Evolutionary conservation across 371 early-diverging fungal species (phyloP), one percentile per base, ranked within the genome.

Genomic region (Zychaea mexicana): DNA sequence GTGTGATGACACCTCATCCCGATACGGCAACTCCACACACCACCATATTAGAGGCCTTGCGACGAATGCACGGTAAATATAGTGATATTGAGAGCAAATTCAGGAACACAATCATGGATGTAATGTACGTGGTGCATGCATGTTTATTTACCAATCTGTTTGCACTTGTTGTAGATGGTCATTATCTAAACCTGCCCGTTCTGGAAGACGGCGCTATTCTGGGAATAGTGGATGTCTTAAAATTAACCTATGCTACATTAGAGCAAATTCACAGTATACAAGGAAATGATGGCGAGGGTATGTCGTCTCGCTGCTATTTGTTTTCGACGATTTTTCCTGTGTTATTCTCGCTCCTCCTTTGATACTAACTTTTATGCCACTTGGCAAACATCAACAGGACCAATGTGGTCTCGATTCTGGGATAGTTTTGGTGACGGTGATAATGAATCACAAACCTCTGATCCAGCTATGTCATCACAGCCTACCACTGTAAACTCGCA

Each of bases 1-100:
- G 97, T 65, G 96, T 98, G 19, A 97, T 98, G 98, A 98, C 98
- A 0, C 98, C 98, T 55, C 96, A 98, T 64, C 98, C 98, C 4
- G 98, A 98, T 78, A 92, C 94, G 13, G 94, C 96, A 1, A 70
- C 86, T 39, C 84, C 92, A 17, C 78, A 88, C 30, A 92, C 92
- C 32, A 88, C 94, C 53, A 93, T 98, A 61, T 74, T 97, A 61
- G 97, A 97, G 33, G 98, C 97, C 6, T 84, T 98, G 60, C 94
- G 94, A 76, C 95, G 94, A 74, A 93, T 98, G 91, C 89, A 98
- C 76, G 88, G 91, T 92, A 85, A 65, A 56, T 57, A n/a, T 24
- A 13, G 19, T 55, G 49, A 45, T 21, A 26, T 46, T 65, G 53
- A 13, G 17, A 47, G 8, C 36, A 10, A 36, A 36, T 36, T 36